Conservation (phyloP, 2,329 filamentous ascomycete species). For the Fonsecaea erecta region DNA sequence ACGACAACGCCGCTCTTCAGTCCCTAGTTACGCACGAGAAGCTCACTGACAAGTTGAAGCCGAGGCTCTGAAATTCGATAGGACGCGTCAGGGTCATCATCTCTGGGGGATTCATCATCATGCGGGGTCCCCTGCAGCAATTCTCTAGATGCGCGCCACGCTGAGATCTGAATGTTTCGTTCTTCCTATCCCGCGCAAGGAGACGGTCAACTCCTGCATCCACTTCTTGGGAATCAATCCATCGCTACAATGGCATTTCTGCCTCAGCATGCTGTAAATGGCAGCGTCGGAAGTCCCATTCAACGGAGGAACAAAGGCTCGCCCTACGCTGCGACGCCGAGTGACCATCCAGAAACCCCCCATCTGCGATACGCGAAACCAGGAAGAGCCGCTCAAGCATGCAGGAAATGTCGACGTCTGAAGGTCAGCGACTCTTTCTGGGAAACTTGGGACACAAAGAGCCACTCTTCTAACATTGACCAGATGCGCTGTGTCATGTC, state of each 20-base stretch:
- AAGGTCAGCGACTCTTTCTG: neutral
- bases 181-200: neutral
- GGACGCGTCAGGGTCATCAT: neutral
- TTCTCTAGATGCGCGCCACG: neutral
- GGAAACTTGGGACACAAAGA: neutral
- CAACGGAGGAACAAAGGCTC: neutral
- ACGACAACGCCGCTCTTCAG: neutral
- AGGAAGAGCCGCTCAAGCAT: neutral
- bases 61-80: neutral
- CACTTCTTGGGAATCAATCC: neutral
- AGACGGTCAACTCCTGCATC: neutral
- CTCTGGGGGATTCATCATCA: neutral
- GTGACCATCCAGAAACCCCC: neutral
- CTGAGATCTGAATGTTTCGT: constrained; percentile 3
- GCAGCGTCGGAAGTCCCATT: neutral
- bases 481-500: neutral
- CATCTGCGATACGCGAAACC: neutral
- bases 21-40: neutral
- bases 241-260: neutral
- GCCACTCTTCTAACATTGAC: neutral
- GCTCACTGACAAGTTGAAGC: neutral
- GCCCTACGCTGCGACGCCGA: neutral
- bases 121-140: neutral
- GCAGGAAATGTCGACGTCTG: neutral
- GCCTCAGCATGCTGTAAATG: neutral